These are phyloP conservation scores for Saussurea involucrata DNA, from an alignment of 129 eudicot genomes.

Conservation along the genomic window DNA sequence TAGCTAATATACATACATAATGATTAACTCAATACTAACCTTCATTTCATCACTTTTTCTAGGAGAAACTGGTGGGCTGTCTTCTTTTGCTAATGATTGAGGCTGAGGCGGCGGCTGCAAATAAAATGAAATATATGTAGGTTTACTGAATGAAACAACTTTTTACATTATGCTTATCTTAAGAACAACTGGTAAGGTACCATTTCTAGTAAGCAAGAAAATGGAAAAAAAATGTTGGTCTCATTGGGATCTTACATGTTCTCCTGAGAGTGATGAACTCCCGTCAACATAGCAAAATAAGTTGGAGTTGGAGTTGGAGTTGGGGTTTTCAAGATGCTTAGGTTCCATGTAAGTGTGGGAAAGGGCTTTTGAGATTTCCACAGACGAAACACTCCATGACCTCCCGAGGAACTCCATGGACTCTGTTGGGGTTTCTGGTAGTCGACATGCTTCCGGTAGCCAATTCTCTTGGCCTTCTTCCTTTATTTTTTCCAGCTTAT, in stretches of 20 bases:
- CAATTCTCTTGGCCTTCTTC: constrained; percentile 55
- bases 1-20: neutral
- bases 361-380: constrained; percentile 75
- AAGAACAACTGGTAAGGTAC: neutral
- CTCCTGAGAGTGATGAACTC: constrained; percentile 16
- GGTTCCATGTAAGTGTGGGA: constrained; percentile 29
- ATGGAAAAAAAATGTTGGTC: too few relatives aligned
- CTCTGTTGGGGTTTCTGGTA: constrained; percentile 87
- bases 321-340: constrained; percentile 24
- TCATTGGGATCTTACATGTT: constrained; percentile 34
- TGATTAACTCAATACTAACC: constrained; percentile 28
- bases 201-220: neutral
- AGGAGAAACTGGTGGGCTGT: constrained; percentile 76
- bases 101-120: constrained; percentile 53
- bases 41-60: constrained; percentile 75
- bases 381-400: constrained; percentile 88
- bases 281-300: constrained; percentile 10
- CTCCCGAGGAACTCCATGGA: constrained; percentile 92
- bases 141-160: neutral
- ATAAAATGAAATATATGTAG: neutral
- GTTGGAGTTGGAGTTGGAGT: constrained; percentile 7
- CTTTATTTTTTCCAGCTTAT: constrained; percentile 54
- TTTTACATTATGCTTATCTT: neutral
- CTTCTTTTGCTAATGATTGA: constrained; percentile 38
- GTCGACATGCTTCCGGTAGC: constrained; percentile 52